phyloP scores from a whole-genome alignment of 1,139 yeast species.

The Lipomyces yarrowii region DNA sequence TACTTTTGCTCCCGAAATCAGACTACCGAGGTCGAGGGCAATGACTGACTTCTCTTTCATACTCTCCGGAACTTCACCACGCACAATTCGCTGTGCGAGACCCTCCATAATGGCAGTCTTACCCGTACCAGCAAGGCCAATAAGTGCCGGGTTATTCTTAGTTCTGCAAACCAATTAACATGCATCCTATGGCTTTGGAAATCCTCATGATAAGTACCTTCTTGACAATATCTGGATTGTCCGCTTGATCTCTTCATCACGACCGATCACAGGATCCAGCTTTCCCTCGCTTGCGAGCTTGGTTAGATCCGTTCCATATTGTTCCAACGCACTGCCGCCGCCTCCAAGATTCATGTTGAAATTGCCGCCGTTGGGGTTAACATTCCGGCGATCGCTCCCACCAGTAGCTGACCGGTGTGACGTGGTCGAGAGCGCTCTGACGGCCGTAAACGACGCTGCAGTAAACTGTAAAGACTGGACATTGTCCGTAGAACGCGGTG shows the following conservation, averaged over 20 bases:
- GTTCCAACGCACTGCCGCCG: constrained; percentile 72
- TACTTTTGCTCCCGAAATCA: constrained; percentile 85
- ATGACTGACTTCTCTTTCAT: constrained; percentile 83
- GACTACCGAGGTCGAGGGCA: constrained; percentile 82
- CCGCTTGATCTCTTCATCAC: constrained; percentile 92
- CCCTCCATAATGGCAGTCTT: constrained; percentile 97
- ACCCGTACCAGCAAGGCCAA: constrained; percentile 97
- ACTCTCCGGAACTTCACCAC: constrained; percentile 92
- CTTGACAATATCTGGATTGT: constrained; percentile 90
- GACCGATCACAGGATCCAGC: constrained; percentile 93
- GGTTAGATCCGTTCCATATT: constrained; percentile 86
- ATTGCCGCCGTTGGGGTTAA: constrained; percentile 18
- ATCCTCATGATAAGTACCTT: constrained; percentile 31
- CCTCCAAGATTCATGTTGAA: constrained; percentile 34
- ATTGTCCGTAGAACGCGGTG: background rate
- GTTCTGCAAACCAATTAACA: constrained; percentile 52
- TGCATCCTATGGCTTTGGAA: background rate
- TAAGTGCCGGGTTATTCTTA: constrained; percentile 89
- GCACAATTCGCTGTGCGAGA: constrained; percentile 85
- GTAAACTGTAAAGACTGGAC: background rate
- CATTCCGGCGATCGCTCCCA: constrained; percentile 5
- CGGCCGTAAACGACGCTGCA: background rate
- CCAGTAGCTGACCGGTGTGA: constrained; percentile 6
- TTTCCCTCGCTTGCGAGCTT: constrained; percentile 86
- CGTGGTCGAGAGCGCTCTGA: constrained; percentile 6